These are phyloP conservation scores for Lindgomyces ingoldianus DNA, from an alignment of 495 filamentous ascomycete genomes.

Conservation along the genomic window DNA sequence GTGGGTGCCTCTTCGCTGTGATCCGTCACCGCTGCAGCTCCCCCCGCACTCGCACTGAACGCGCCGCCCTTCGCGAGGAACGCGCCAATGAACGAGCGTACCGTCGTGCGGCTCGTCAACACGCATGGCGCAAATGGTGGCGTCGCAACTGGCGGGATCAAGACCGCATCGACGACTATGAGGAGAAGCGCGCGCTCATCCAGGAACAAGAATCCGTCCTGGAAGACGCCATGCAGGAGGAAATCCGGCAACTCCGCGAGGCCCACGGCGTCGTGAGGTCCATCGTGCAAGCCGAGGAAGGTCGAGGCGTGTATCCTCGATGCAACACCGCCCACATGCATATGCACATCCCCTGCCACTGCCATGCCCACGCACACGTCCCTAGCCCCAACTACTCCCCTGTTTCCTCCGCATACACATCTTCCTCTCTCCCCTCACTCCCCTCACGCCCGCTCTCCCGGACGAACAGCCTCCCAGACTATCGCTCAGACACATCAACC, in stretches of 20 bases:
- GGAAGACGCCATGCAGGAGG: conserved; percentile 48
- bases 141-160: conserved; percentile 27
- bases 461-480: conserved; percentile 37
- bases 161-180: conserved; percentile 42
- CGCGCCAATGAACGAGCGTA: conserved; percentile 41
- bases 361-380: conserved; percentile 9
- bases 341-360: conserved; percentile 6
- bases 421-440: conserved; percentile 18
- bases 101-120: conserved; percentile 41
- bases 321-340: background rate
- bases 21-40: conserved; percentile 39
- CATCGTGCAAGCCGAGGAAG: conserved; percentile 39
- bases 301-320: conserved; percentile 5
- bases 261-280: conserved; percentile 42
- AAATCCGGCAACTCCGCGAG: conserved; percentile 44
- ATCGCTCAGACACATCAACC: conserved; percentile 32
- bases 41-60: conserved; percentile 39
- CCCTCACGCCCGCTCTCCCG: conserved; percentile 35
- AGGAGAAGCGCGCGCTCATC: conserved; percentile 48
- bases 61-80: conserved; percentile 44
- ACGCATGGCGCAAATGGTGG: conserved; percentile 40
- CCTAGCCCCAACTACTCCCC: conserved; percentile 13
- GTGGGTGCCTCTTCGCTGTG: conserved; percentile 35
- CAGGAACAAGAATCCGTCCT: conserved; percentile 44
- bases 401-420: conserved; percentile 16